Evolutionary conservation across 2,329 filamentous ascomycete genomes (phyloP).

Genomic region (Hypoxylon sp.): DNA sequence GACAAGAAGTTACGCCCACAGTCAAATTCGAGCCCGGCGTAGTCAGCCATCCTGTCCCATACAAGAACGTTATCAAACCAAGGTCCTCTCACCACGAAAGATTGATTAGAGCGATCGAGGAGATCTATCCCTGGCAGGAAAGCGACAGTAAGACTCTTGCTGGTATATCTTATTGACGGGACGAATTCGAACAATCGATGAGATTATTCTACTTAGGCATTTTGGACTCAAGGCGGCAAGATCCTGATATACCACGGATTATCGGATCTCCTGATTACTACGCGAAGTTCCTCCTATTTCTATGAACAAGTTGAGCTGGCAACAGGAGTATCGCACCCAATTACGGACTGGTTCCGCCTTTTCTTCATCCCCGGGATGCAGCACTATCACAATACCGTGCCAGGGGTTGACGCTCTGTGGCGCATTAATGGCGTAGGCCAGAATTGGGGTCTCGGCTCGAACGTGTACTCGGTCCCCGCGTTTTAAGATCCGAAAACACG

Average conservation of each 20-base stretch:
- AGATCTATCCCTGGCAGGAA: constrained; percentile 41
- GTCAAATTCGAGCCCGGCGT: constrained; percentile 40
- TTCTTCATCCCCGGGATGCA: constrained; percentile 63
- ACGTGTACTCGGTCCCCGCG: constrained; percentile 57
- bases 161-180: neutral
- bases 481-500: constrained; percentile 40
- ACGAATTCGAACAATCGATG: too few relatives aligned
- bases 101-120: constrained; percentile 45
- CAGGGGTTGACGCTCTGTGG: constrained; percentile 50
- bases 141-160: constrained; percentile 29
- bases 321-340: constrained; percentile 54
- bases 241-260: constrained; percentile 60
- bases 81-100: constrained; percentile 45
- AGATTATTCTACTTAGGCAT: too few relatives aligned
- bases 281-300: constrained; percentile 58
- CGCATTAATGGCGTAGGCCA: constrained; percentile 38
- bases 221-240: constrained; percentile 59
- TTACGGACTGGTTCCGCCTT: constrained; percentile 53
- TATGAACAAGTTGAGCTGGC: constrained; percentile 57
- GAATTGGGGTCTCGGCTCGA: constrained; percentile 50
- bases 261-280: constrained; percentile 58
- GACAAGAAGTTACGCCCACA: constrained; percentile 49
- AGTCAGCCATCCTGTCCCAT: constrained; percentile 45
- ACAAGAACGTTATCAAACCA: constrained; percentile 42
- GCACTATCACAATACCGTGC: constrained; percentile 58